Conservation (phyloP, 2,329 filamentous ascomycete genomes). For the Colletotrichum incanum region DNA sequence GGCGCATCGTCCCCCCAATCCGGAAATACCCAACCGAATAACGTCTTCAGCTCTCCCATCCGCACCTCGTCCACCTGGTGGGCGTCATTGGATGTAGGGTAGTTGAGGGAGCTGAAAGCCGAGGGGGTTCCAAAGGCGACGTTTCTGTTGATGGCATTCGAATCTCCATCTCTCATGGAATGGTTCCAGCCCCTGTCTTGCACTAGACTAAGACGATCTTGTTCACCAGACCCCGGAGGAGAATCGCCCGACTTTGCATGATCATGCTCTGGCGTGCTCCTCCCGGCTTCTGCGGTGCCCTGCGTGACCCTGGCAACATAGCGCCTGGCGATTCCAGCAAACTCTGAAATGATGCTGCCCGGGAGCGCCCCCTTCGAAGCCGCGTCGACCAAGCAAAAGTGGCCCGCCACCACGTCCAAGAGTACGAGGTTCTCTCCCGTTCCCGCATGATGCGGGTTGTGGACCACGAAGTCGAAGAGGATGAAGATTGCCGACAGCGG, state of each 20-base stretch:
- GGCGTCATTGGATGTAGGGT: not conserved
- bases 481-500: slow-evolving; percentile 45
- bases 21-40: not conserved
- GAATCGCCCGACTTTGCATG: not conserved
- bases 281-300: not conserved
- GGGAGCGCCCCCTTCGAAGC: slow-evolving; percentile 40
- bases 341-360: slow-evolving; percentile 35
- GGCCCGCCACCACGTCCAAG: slow-evolving; percentile 41
- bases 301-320: not conserved
- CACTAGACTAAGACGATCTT: not conserved
- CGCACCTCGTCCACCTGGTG: not conserved
- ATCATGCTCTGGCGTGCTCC: not conserved
- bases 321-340: slow-evolving; percentile 32
- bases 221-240: not conserved
- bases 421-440: slow-evolving; percentile 41
- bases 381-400: slow-evolving; percentile 42
- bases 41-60: not conserved
- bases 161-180: not conserved
- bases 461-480: slow-evolving; percentile 46
- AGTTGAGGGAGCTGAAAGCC: not conserved
- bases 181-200: not conserved
- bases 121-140: not conserved
- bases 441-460: slow-evolving; percentile 45
- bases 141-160: not conserved
- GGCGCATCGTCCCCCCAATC: not conserved